Evolutionary conservation across 106 monocot species (phyloP).

Genomic region (Acanthochlamys bracteata): DNA sequence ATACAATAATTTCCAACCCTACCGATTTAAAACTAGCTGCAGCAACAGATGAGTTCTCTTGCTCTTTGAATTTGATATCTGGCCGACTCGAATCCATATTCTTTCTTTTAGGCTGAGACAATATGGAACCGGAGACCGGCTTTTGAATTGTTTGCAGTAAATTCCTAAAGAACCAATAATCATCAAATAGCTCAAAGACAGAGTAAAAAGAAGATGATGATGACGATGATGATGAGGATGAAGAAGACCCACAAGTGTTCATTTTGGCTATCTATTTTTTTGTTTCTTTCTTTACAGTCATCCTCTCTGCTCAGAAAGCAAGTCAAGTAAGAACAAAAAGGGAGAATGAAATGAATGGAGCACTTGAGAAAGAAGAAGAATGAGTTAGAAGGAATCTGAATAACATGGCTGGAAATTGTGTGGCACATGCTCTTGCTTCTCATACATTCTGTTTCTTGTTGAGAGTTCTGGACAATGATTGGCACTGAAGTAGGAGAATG

Average conservation of each 20-base stretch:
- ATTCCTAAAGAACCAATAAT: constrained; percentile 7
- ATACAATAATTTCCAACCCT: no score
- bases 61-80: neutral
- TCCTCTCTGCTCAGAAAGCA: neutral
- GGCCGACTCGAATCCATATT: neutral
- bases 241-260: no score
- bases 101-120: neutral
- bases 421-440: neutral
- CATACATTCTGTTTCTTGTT: no score
- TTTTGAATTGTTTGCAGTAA: neutral
- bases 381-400: neutral
- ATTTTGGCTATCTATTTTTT: neutral
- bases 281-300: neutral
- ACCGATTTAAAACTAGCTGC: no score
- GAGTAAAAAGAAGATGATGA: neutral
- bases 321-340: neutral
- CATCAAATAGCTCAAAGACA: constrained; percentile 2
- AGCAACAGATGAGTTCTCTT: no score
- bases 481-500: no score
- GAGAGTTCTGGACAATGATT: no score
- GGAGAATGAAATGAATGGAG: neutral
- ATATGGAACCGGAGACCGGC: neutral
- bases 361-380: neutral
- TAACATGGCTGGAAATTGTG: neutral
- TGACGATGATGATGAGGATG: no score